Base-by-base conservation (phyloP, 2,329 filamentous ascomycete species). In the Talaromyces rugulosus region DNA sequence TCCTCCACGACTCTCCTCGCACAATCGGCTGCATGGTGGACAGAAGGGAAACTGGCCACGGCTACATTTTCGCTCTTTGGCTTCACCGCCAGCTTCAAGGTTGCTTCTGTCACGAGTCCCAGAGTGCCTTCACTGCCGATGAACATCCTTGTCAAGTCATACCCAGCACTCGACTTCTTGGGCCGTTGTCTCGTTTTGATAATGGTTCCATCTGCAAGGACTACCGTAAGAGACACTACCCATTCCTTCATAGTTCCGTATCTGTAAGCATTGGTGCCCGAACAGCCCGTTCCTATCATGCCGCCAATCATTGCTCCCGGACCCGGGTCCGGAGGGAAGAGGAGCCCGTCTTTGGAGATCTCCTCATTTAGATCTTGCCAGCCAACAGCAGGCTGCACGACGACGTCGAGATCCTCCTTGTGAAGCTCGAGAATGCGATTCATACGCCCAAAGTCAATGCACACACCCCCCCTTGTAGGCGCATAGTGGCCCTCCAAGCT, bases 201-300 rank as follows among this genome's bases (percentile, higher is more conserved):
- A 58, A 96, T 78, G 1, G 92, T 96, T 56, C 92, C 92, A 75
- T 96, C 93, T 18, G 92, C 92, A 69, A 96, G 83, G 11, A 96
- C 92, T 4, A 96, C 91, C 0, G 92, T 96, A 67, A 96, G 78
- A 59, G 86, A 89, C 27, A 96, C 79, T 12, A 96, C 93, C 92
- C 92, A 96, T 73, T 96, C 92, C 65, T 91, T 88, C 92, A 96
- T 96, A 2, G 92, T 96, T 65, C 92, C 93, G 74, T 96, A 96
- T 62, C 92, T 85, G 79, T 96, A 96, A 16, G 92, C 89, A 74
- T 96, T 96, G 14, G 92, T 96, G 63, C 92, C 92, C 4, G 79
- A 81, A 65, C 80, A 82, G 53, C 80, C 79, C 9, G 80, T 82
- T 9, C 80, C 80, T 11, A 82, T 77, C 80, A 82, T 82, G 60